Percentiles rank a stretch among this genome's conserved stretches.
phyloP scores from a whole-genome alignment of 257 asterid species.

The Gardenia jasminoides region DNA sequence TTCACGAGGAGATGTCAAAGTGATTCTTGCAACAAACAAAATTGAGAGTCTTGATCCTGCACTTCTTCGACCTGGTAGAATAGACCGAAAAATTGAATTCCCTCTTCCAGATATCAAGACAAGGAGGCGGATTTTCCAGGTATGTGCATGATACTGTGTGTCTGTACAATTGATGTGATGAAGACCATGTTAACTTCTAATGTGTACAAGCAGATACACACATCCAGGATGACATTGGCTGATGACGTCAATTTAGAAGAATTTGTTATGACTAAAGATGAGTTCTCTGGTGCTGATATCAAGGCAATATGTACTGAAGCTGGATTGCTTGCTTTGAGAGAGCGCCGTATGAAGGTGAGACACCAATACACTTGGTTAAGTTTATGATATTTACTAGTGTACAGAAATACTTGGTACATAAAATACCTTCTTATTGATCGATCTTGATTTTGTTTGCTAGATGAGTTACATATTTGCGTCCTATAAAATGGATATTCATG shows the following conservation, averaged over 20 bases:
- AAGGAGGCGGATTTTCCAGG: conserved; percentile 85
- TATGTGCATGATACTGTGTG: conserved; percentile 17
- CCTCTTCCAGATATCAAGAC: conserved; percentile 94
- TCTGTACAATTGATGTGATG: neutral
- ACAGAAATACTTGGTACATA: neutral
- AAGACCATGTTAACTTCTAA: neutral
- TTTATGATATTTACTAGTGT: neutral
- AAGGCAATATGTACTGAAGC: conserved; percentile 97
- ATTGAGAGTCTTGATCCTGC: conserved; percentile 93
- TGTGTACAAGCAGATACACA: conserved; percentile 61
- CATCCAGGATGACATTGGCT: conserved; percentile 85
- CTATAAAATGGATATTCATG: neutral
- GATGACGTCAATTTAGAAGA: conserved; percentile 93
- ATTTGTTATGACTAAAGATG: conserved; percentile 92
- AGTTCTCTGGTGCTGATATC: conserved; percentile 94
- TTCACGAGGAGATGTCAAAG: conserved; percentile 94
- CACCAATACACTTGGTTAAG: neutral
- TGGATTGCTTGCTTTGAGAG: conserved; percentile 88
- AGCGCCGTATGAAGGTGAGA: conserved; percentile 88
- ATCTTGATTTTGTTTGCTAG: neutral
- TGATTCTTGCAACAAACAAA: conserved; percentile 88
- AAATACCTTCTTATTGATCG: neutral
- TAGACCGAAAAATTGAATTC: conserved; percentile 83
- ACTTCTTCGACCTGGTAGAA: conserved; percentile 87
- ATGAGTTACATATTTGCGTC: neutral